These are phyloP conservation scores for Paramecium pentaurelia DNA, from an alignment of 73 alveolate genomes.

Conservation along the genomic window DNA sequence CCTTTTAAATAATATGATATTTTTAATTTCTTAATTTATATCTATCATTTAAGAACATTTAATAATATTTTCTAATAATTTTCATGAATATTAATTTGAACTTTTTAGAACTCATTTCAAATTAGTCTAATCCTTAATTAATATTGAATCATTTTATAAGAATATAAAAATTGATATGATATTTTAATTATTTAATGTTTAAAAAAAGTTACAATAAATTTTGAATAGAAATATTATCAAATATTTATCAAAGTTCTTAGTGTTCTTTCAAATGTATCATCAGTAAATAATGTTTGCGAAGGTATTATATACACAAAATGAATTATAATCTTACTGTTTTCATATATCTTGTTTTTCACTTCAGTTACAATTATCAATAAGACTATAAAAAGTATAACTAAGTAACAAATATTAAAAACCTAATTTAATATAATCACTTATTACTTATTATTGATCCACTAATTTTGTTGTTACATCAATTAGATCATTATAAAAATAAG, in stretches of 20 bases:
- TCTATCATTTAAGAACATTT: no score
- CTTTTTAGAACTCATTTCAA: no score
- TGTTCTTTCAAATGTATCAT: slow-evolving; percentile 23
- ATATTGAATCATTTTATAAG: no score
- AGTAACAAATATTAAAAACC: neutral
- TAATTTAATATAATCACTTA: neutral
- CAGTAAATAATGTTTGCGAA: neutral
- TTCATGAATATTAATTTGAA: no score
- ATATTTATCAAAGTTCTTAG: neutral
- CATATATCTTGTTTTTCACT: neutral
- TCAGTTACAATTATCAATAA: neutral
- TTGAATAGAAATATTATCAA: neutral
- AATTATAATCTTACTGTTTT: neutral
- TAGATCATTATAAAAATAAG: neutral
- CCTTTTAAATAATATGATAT: no score
- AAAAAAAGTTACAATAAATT: neutral
- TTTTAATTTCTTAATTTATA: no score
- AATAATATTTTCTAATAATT: no score
- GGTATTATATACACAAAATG: neutral
- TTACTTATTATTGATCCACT: neutral
- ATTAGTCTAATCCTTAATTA: no score
- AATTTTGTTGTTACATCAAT: neutral
- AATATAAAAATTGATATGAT: no score
- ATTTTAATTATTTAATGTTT: no score
- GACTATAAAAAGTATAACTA: neutral